phyloP scores from a whole-genome alignment of 805 yeast genomes.

The Metschnikowia arizonensis region DNA sequence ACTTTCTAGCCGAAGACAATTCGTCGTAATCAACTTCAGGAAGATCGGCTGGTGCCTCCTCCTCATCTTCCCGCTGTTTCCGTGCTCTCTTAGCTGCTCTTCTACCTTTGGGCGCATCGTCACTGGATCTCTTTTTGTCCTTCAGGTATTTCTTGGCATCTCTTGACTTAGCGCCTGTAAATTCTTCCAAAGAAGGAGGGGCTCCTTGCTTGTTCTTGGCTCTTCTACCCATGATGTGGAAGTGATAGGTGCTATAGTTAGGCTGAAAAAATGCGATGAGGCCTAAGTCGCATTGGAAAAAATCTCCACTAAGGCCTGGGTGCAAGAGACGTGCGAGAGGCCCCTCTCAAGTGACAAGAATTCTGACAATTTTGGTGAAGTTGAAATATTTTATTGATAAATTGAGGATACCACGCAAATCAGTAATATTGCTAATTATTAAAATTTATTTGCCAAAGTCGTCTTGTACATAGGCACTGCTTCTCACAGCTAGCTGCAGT shows the following conservation, averaged over 20 bases:
- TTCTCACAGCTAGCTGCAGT: conserved; percentile 1
- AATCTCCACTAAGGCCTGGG: neutral
- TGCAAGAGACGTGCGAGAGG: neutral
- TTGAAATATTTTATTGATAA: neutral
- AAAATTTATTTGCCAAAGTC: neutral
- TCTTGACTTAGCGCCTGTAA: conserved; percentile 36
- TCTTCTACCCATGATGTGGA: conserved; percentile 75
- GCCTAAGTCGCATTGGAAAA: conserved; percentile 5
- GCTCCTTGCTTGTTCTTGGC: conserved; percentile 88
- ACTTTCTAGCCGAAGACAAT: conserved; percentile 62
- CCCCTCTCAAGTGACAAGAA: neutral
- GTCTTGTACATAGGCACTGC: neutral
- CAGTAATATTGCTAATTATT: too few relatives aligned
- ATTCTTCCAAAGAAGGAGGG: conserved; percentile 87
- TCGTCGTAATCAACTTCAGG: conserved; percentile 70
- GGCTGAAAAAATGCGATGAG: conserved; percentile 19
- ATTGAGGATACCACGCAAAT: too few relatives aligned
- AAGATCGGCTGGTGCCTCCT: conserved; percentile 30
- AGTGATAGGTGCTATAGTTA: conserved; percentile 6
- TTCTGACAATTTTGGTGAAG: neutral
- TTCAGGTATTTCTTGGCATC: conserved; percentile 28
- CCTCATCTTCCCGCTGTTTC: conserved; percentile 14
- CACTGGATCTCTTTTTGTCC: conserved; percentile 21
- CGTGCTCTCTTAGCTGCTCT: conserved; percentile 17
- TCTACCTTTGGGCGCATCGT: conserved; percentile 19